Conservation (phyloP, 805 yeast species). For the Myxozyma neotropica region DNA sequence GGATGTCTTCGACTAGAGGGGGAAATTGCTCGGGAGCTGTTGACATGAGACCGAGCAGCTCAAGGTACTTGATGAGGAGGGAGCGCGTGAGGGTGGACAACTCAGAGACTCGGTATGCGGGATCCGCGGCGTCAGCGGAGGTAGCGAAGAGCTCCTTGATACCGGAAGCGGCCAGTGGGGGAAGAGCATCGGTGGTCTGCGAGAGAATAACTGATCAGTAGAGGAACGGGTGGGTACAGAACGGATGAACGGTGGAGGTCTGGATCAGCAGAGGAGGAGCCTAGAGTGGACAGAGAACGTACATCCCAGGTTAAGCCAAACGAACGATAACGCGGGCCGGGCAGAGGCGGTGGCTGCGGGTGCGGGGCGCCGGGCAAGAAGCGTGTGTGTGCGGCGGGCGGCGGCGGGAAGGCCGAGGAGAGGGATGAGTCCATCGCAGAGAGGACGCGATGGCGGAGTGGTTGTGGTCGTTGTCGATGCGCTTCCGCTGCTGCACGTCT, state of each 20-base stretch:
- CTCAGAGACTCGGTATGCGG: slow-evolving; percentile 63
- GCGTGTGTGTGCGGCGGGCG: slow-evolving; percentile 54
- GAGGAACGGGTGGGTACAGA: neutral
- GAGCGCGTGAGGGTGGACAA: slow-evolving; percentile 80
- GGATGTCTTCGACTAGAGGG: slow-evolving; percentile 72
- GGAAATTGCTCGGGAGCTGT: slow-evolving; percentile 68
- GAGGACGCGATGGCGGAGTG: neutral
- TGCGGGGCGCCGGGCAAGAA: slow-evolving; percentile 25
- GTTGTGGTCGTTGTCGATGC: neutral
- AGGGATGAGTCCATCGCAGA: slow-evolving; percentile 36
- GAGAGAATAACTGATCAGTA: neutral
- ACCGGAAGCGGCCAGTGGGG: slow-evolving; percentile 74
- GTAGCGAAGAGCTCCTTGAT: slow-evolving; percentile 65
- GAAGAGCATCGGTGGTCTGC: slow-evolving; percentile 62
- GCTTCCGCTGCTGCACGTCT: too few species aligned
- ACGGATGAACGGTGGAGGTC: too few species aligned
- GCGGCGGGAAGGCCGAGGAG: slow-evolving; percentile 89
- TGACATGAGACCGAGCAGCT: slow-evolving; percentile 74
- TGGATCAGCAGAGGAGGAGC: neutral
- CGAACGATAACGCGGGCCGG: slow-evolving; percentile 13
- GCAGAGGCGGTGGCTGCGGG: slow-evolving; percentile 13
- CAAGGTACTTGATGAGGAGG: slow-evolving; percentile 75
- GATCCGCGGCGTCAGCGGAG: slow-evolving; percentile 43
- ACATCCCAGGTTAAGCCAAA: slow-evolving; percentile 16
- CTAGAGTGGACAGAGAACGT: neutral